Evolutionary conservation across 306 rosid species (phyloP).

Genomic region (Cyclanthera cordifolia): DNA sequence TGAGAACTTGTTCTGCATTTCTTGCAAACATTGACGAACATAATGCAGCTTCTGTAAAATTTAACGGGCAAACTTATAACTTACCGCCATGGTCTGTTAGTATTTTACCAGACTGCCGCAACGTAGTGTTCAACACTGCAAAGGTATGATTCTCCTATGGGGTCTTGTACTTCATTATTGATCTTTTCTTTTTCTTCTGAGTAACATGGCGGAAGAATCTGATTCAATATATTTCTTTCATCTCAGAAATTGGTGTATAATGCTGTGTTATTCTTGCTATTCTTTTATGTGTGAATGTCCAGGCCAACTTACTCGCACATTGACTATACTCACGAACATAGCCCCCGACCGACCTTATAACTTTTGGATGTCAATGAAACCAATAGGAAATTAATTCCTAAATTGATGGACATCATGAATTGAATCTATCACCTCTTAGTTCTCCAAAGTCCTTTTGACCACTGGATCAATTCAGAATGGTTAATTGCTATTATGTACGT

Average conservation of each 20-base stretch:
- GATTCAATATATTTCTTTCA: neutral
- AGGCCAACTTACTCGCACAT: too few relatives aligned
- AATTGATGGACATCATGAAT: too few relatives aligned
- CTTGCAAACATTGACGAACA: constrained; percentile 83
- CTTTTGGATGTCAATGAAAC: too few relatives aligned
- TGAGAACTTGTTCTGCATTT: constrained; percentile 64
- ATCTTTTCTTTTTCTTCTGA: neutral
- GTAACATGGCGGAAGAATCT: neutral
- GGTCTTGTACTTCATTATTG: neutral
- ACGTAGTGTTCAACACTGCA: constrained; percentile 69
- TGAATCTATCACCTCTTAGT: too few relatives aligned
- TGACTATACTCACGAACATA: too few relatives aligned
- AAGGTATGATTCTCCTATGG: constrained; percentile 45
- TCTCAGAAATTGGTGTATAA: neutral
- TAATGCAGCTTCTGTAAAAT: constrained; percentile 48
- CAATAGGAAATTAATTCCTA: too few relatives aligned
- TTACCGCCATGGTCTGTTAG: constrained; percentile 97
- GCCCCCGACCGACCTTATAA: too few relatives aligned
- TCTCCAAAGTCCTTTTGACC: too few relatives aligned
- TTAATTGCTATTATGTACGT: neutral
- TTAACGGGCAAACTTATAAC: constrained; percentile 58
- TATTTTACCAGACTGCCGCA: constrained; percentile 83
- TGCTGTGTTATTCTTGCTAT: neutral
- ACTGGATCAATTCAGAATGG: too few relatives aligned
- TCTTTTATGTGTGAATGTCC: neutral